Evolutionary conservation across 306 rosid species (phyloP).

Genomic region (Benincasa hispida): DNA sequence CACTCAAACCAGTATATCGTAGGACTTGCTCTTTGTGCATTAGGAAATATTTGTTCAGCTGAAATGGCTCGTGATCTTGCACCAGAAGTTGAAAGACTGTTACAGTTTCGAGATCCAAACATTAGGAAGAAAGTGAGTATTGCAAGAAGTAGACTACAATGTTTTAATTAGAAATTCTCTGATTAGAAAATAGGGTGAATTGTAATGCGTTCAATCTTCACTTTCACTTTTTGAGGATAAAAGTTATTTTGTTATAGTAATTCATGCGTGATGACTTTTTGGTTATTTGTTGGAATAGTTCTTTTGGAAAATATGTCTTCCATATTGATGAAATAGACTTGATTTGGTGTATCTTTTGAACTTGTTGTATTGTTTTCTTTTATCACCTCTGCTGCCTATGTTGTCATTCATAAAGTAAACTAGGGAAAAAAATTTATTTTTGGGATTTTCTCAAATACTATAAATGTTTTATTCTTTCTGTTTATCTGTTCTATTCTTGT

Average conservation of each 20-base stretch:
- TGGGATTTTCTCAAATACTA: not conserved
- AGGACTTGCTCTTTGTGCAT: constrained; percentile 98
- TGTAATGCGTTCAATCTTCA: not conserved
- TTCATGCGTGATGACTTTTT: not conserved
- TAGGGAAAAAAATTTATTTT: not conserved
- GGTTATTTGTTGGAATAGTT: not conserved
- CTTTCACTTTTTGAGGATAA: not conserved
- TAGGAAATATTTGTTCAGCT: constrained; percentile 97
- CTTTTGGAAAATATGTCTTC: not conserved
- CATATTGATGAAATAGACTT: not conserved
- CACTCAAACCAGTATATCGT: constrained; percentile 94
- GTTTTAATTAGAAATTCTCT: not conserved
- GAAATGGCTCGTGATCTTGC: constrained; percentile 99
- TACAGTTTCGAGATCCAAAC: constrained; percentile 92
- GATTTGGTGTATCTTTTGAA: not conserved
- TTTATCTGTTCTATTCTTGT: constrained; percentile 12
- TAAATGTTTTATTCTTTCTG: not conserved
- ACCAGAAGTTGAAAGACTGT: constrained; percentile 83
- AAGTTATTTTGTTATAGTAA: not conserved
- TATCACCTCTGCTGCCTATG: not conserved
- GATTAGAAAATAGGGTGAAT: not conserved
- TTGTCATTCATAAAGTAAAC: not conserved
- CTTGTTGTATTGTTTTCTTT: not conserved
- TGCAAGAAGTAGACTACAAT: not conserved
- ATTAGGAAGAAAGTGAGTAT: constrained; percentile 76